A percentile compares a stretch with the other conserved stretches of the same genome.
Conservation (phyloP, 345 rosid genomes). For the Sisymbrium irio region DNA sequence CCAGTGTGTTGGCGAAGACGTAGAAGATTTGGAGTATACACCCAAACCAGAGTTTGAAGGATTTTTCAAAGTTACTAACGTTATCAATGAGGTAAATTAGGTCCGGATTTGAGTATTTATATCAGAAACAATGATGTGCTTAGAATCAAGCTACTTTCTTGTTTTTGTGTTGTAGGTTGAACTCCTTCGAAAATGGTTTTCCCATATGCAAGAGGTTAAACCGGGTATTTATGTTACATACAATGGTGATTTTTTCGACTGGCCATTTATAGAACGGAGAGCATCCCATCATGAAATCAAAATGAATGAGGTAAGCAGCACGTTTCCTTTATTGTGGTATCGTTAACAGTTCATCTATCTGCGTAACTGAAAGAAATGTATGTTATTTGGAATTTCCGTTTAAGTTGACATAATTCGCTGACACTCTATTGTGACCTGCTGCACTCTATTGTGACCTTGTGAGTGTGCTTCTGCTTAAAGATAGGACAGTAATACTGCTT, state of each 20-base stretch:
- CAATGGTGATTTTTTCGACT: conserved; percentile 93
- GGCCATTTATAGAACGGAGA: conserved; percentile 96
- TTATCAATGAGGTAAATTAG: conserved; percentile 62
- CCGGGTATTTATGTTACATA: conserved; percentile 96
- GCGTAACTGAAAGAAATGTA: conserved; percentile 1
- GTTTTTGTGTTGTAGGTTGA: conserved; percentile 58
- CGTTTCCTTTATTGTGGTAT: neutral
- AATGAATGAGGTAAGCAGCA: conserved; percentile 72
- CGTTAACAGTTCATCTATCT: neutral
- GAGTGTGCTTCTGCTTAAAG: conserved; percentile 5
- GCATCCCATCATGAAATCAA: conserved; percentile 83
- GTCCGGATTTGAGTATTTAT: conserved; percentile 10
- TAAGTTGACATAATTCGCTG: neutral
- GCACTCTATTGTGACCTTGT: conserved; percentile 9
- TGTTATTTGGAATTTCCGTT: conserved; percentile 6
- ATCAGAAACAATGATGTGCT: conserved; percentile 5
- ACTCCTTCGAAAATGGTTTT: conserved; percentile 78
- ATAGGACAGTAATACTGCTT: conserved; percentile 1
- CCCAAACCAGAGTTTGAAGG: conserved; percentile 99
- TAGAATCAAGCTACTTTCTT: conserved; percentile 9
- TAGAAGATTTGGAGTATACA: conserved; percentile 90
- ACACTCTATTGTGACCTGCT: conserved; percentile 2
- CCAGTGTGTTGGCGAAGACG: conserved; percentile 92
- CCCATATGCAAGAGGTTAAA: conserved; percentile 91
- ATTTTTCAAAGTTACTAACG: conserved; percentile 76